Percentiles rank a stretch among this genome's conserved stretches.
Evolutionary conservation across 495 filamentous ascomycete genomes (phyloP).

Genomic region (Xylona heveae): DNA sequence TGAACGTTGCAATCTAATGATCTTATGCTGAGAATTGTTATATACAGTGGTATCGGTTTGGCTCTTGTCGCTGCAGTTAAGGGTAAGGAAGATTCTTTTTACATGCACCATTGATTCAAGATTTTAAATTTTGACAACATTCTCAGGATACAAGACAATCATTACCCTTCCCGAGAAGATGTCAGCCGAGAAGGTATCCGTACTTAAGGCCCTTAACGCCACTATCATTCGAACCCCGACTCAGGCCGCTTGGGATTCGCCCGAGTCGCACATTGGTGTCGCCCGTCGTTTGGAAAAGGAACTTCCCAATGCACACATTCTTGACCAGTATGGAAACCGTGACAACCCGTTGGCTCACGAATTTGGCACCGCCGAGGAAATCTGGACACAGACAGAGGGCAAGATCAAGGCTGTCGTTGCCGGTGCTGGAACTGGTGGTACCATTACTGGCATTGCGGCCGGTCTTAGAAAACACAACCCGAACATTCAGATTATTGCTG

Average conservation of each 20-base stretch:
- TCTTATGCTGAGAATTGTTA: background rate
- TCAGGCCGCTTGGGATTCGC: slow-evolving; percentile 79
- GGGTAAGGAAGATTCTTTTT: slow-evolving; percentile 33
- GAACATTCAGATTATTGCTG: slow-evolving; percentile 66
- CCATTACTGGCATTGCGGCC: slow-evolving; percentile 72
- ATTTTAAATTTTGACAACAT: no score
- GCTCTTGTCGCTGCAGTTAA: slow-evolving; percentile 89
- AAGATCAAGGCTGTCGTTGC: slow-evolving; percentile 71
- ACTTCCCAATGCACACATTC: slow-evolving; percentile 86
- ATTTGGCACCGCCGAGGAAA: slow-evolving; percentile 85
- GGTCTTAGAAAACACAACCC: slow-evolving; percentile 75
- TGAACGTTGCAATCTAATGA: background rate
- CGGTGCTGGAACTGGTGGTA: slow-evolving; percentile 88
- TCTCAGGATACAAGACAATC: slow-evolving; percentile 69
- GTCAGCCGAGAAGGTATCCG: slow-evolving; percentile 92
- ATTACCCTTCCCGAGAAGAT: slow-evolving; percentile 99
- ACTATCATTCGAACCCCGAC: slow-evolving; percentile 97
- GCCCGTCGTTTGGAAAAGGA: slow-evolving; percentile 79
- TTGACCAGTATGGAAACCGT: slow-evolving; percentile 86
- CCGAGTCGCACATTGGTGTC: slow-evolving; percentile 94
- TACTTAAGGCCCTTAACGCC: slow-evolving; percentile 77
- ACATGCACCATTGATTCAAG: no score
- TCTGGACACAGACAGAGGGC: slow-evolving; percentile 80
- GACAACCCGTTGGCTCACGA: slow-evolving; percentile 93
- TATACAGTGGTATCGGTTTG: slow-evolving; percentile 63